Conservation (phyloP, 306 rosid genomes). For the Potentilla sterilis region DNA sequence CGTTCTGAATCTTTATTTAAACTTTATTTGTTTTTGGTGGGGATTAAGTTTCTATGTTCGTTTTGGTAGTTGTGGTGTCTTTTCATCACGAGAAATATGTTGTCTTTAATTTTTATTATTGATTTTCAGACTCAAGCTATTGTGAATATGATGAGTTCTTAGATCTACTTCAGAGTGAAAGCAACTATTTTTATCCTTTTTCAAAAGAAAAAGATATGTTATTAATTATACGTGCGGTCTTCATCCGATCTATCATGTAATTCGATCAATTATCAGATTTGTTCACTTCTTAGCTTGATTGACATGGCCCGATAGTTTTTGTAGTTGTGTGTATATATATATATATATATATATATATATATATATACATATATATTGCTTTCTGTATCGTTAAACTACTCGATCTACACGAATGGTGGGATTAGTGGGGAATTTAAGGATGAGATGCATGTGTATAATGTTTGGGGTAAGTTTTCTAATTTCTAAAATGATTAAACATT, state of each 20-base stretch:
- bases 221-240: neutral
- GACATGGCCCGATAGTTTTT: neutral
- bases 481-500: neutral
- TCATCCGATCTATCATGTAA: neutral
- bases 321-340: neutral
- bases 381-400: neutral
- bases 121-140: neutral
- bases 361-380: neutral
- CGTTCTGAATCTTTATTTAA: neutral
- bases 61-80: slow-evolving; percentile 36
- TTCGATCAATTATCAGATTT: neutral
- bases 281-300: neutral
- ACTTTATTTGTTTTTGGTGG: neutral
- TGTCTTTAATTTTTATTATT: neutral
- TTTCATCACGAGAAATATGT: slow-evolving; percentile 20
- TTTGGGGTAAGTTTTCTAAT: neutral
- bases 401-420: neutral
- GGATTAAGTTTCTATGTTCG: slow-evolving; percentile 12
- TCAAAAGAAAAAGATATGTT: neutral
- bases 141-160: slow-evolving; percentile 5
- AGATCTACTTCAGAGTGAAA: slow-evolving; percentile 23
- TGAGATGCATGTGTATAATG: neutral
- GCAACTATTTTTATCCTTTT: neutral
- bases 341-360: no score
- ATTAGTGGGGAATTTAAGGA: neutral